A percentile compares a stretch with the other conserved stretches of the same genome.
These are phyloP conservation scores for Phytopythium aichiense DNA, from an alignment of 352 stramenopile genomes.

Conservation along the genomic window DNA sequence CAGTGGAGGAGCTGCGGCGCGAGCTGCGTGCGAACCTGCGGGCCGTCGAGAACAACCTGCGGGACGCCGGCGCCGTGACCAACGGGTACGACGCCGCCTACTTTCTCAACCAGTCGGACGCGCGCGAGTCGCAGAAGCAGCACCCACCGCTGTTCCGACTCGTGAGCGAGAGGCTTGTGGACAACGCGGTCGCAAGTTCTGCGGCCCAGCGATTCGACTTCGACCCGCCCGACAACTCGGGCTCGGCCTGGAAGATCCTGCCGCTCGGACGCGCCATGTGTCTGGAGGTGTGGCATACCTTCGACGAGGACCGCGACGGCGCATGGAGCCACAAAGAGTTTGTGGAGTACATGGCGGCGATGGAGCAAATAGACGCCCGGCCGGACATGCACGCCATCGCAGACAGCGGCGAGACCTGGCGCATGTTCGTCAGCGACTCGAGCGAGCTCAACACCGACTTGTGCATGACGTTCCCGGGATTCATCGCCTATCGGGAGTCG, in stretches of 20 bases:
- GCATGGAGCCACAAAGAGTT: conserved; percentile 59
- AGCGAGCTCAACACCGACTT: conserved; percentile 33
- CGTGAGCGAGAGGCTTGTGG: conserved; percentile 13
- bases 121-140: conserved; percentile 12
- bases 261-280: conserved; percentile 48
- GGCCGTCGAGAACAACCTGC: conserved; percentile 31
- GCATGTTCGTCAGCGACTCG: conserved; percentile 62
- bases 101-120: conserved; percentile 22
- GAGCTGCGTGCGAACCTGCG: conserved; percentile 39
- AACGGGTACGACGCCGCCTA: conserved; percentile 54
- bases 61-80: conserved; percentile 40
- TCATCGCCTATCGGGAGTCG: conserved; percentile 46
- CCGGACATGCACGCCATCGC: conserved; percentile 30
- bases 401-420: conserved; percentile 42
- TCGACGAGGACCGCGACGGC: conserved; percentile 52
- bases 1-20: conserved; percentile 29
- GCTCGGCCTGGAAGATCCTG: conserved; percentile 33
- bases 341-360: conserved; percentile 43
- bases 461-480: conserved; percentile 54
- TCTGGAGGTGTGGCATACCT: conserved; percentile 37
- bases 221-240: conserved; percentile 30
- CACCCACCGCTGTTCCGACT: conserved; percentile 29
- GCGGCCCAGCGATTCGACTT: conserved; percentile 37
- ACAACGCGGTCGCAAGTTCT: conserved; percentile 13
- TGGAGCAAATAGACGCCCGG: conserved; percentile 18